Percentiles rank a stretch among this genome's conserved stretches.
phyloP scores from a whole-genome alignment of 2,329 filamentous ascomycete species.

The Penicillium sp. region DNA sequence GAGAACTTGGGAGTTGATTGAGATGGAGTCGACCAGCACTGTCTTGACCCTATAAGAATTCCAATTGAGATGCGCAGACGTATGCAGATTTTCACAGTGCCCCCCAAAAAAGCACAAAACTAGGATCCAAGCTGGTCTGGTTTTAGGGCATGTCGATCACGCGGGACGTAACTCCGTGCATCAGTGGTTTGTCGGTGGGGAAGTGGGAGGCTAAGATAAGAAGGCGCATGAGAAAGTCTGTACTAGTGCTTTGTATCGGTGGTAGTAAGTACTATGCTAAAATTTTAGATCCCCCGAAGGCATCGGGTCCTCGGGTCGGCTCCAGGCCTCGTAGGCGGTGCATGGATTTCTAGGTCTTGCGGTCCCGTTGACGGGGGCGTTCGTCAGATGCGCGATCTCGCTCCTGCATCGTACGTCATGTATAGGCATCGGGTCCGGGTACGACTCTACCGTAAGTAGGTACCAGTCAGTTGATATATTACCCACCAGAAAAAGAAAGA shows the following conservation, averaged over 20 bases:
- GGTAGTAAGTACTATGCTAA: not conserved
- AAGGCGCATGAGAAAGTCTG: not conserved
- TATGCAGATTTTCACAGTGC: too few species aligned
- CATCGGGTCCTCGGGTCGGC: not conserved
- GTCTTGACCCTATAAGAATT: too few species aligned
- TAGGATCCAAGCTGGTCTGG: not conserved
- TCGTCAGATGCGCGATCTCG: not conserved
- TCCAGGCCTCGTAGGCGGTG: slow-evolving; percentile 3
- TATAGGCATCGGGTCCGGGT: not conserved
- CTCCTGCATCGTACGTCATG: not conserved
- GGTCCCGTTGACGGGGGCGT: not conserved
- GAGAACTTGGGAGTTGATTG: not conserved
- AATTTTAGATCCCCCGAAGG: too few species aligned
- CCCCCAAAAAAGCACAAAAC: not conserved
- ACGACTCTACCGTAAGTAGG: not conserved
- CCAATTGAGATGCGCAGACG: too few species aligned
- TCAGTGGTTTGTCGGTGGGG: slow-evolving; percentile 3
- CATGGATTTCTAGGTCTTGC: not conserved
- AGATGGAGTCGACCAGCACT: not conserved
- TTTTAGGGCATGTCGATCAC: slow-evolving; percentile 24
- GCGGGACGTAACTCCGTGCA: slow-evolving; percentile 16
- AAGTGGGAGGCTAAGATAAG: not conserved
- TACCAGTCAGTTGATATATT: too few species aligned
- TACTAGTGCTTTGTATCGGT: too few species aligned
- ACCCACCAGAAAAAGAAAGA: not conserved